These are phyloP conservation scores for Glycine tomentella DNA, from an alignment of 306 rosid genomes.

Conservation along the genomic window DNA sequence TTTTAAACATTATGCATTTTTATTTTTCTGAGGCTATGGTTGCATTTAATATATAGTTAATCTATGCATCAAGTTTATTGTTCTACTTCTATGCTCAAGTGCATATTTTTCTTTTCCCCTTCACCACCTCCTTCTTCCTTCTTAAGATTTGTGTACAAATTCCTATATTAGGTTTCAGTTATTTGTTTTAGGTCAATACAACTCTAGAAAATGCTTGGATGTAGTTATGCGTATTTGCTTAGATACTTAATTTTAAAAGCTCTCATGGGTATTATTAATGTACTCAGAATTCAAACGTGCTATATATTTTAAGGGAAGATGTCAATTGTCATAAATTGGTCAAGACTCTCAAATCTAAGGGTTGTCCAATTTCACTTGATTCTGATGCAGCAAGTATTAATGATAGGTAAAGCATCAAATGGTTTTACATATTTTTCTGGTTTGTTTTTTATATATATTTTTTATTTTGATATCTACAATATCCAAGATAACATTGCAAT, in stretches of 20 bases:
- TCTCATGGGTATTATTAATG: constrained; percentile 29
- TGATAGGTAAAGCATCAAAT: constrained; percentile 58
- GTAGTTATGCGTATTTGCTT: constrained; percentile 25
- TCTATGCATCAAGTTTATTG: constrained; percentile 3
- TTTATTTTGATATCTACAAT: constrained; percentile 5
- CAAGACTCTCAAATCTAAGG: constrained; percentile 56
- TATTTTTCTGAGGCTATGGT: background rate
- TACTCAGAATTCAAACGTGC: constrained; percentile 51
- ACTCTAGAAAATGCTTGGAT: constrained; percentile 10
- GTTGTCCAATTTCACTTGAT: constrained; percentile 49
- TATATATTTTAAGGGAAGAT: constrained; percentile 60
- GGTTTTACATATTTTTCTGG: constrained; percentile 10
- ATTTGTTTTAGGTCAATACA: background rate
- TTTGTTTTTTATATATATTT: too few relatives aligned
- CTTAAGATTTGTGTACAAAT: constrained; percentile 15
- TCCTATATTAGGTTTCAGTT: background rate
- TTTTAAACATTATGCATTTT: background rate
- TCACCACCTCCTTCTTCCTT: too few relatives aligned
- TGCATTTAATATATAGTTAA: background rate
- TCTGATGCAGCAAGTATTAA: constrained; percentile 44
- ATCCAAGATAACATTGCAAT: constrained; percentile 15
- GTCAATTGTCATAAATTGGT: constrained; percentile 51
- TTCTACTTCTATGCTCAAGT: constrained; percentile 11
- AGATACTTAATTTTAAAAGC: constrained; percentile 20
- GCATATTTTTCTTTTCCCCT: background rate